Evolutionary conservation across 352 stramenopile genomes (phyloP), one percentile per base, ranked within the genome.

Genomic region (Phytophthora foliorum): DNA sequence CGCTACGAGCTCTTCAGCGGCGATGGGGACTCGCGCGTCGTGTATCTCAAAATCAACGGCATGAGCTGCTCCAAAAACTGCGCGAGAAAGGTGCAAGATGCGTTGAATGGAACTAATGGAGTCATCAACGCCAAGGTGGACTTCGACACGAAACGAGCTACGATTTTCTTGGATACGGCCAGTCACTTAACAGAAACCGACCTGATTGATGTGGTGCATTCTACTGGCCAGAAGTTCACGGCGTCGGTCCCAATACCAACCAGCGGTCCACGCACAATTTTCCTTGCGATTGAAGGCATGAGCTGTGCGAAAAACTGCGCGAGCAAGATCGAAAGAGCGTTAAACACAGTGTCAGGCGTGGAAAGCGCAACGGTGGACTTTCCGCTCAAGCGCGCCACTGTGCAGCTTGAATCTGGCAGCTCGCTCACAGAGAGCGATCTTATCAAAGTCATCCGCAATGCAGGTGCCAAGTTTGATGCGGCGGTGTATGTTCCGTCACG

Each of bases 51-150:
- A 27, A 72, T 95, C 5, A 54, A 91, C 4, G 86, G 88, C 27
- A 96, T 96, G 88, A 93, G 84, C 44, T 96, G 88, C 29, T 80
- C 80, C 0, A 78, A 74, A 39, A 96, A 93, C 55, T 95, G 88
- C 27, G 86, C 81, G 4, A 74, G 74, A 13, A 96, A 94, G 59
- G 82, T 96, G 6, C 80, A 96, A 48, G 45, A 65, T 10, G 84
- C 84, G n/a, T 54, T 96, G n/a, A 88, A 72, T 49, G 71, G 74
- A 17, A 72, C 75, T 0, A 60, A 73, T 8, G 89, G 89, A 13
- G 89, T 96, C n/a, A 84, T 92, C 25, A 91, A 74, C 24, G 89
- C 88, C 24, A 91, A 85, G 27, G 87, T 96, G 25, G 84, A 95
- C 65, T 94, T 95, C 54, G 60, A 78, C 17, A 86, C 77, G 48